These are phyloP conservation scores for Casuarina cunninghamiana DNA, from an alignment of 306 rosid genomes.

Conservation along the genomic window DNA sequence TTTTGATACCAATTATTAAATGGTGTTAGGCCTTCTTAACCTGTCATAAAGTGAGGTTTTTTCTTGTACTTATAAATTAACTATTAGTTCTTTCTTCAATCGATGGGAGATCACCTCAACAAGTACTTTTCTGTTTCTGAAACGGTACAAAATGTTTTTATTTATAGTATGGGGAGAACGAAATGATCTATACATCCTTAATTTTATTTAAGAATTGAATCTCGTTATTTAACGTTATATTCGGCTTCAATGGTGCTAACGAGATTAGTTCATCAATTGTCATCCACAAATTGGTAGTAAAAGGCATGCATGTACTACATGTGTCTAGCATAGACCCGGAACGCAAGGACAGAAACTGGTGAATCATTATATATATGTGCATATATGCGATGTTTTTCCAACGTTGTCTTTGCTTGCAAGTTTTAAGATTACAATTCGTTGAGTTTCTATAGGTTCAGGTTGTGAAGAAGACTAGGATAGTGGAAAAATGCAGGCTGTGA, in stretches of 20 bases:
- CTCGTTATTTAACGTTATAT: not conserved
- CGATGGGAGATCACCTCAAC: too few relatives aligned
- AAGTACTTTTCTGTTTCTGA: too few relatives aligned
- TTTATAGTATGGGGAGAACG: not conserved
- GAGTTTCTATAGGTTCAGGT: not conserved
- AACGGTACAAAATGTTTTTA: too few relatives aligned
- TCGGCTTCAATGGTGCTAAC: not conserved
- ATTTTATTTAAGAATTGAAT: not conserved
- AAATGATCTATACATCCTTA: not conserved
- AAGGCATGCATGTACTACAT: conserved; percentile 1
- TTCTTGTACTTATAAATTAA: too few relatives aligned
- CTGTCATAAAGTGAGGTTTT: too few relatives aligned
- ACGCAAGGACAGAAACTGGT: not conserved
- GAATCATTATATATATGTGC: not conserved
- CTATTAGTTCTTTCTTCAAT: too few relatives aligned
- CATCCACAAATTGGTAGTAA: conserved; percentile 1
- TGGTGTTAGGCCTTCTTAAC: too few relatives aligned
- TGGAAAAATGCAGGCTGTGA: conserved; percentile 66
- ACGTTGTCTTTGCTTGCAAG: not conserved
- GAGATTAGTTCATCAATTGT: not conserved
- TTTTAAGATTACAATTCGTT: not conserved
- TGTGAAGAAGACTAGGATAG: not conserved
- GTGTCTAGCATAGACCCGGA: not conserved
- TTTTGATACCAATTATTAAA: too few relatives aligned
- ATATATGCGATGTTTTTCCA: not conserved